phyloP scores from a whole-genome alignment of 164 flowering plant species.

The Magnolia officinalis region DNA sequence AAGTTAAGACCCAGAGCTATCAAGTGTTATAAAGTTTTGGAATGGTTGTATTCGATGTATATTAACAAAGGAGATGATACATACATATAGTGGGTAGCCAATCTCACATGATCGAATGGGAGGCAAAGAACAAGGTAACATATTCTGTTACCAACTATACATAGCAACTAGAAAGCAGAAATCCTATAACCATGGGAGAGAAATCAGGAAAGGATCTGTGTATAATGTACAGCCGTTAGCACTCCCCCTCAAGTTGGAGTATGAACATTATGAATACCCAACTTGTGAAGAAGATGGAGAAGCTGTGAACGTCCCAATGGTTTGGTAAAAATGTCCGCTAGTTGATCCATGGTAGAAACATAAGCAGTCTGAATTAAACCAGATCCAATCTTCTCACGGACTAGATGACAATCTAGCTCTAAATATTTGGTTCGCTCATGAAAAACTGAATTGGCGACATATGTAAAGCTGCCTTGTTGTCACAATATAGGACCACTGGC shows the following conservation, averaged over 20 bases:
- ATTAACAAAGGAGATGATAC: too few relatives aligned
- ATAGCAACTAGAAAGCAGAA: too few relatives aligned
- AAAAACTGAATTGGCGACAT: background rate
- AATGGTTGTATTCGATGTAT: too few relatives aligned
- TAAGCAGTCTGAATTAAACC: background rate
- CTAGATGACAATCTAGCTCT: background rate
- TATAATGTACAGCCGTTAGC: too few relatives aligned
- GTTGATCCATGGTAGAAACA: background rate
- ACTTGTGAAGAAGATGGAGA: background rate
- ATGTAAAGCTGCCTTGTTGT: background rate
- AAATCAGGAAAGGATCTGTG: too few relatives aligned
- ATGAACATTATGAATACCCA: background rate
- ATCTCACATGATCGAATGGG: too few relatives aligned
- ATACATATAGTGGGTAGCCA: too few relatives aligned
- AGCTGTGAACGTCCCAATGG: background rate
- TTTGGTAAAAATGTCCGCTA: background rate
- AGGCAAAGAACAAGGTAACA: too few relatives aligned
- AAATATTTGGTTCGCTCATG: background rate
- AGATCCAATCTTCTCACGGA: background rate
- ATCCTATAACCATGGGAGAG: too few relatives aligned
- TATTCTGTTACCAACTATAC: too few relatives aligned
- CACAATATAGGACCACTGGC: background rate
- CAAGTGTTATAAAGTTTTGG: too few relatives aligned
- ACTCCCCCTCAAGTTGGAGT: background rate
- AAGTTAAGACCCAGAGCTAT: too few relatives aligned